Evolutionary conservation across 208 protist species (phyloP).

Genomic region (Naegleria lovaniensis): DNA sequence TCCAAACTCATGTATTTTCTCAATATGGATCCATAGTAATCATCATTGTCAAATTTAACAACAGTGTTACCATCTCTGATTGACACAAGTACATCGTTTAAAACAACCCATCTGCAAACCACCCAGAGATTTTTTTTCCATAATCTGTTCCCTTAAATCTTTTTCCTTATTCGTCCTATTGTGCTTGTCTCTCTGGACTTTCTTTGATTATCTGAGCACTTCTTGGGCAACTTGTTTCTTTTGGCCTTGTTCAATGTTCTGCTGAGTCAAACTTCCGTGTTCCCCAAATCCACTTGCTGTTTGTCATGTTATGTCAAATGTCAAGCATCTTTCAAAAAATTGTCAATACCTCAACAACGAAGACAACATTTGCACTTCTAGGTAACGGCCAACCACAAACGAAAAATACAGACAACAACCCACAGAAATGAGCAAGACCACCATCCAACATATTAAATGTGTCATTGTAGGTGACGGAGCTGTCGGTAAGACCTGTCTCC

Average conservation of each 20-base stretch:
- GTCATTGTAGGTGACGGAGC: slow-evolving; percentile 47
- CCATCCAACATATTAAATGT: slow-evolving; percentile 24
- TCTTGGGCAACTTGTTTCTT: no score
- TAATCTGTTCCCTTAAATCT: no score
- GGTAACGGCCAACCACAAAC: not conserved
- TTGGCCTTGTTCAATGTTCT: not conserved
- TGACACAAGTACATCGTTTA: no score
- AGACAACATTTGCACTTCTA: not conserved
- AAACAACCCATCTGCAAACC: no score
- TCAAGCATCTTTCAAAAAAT: not conserved
- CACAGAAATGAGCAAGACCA: not conserved
- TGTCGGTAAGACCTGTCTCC: slow-evolving; percentile 45
- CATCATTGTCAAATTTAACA: no score
- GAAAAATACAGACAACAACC: not conserved
- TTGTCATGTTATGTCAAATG: not conserved
- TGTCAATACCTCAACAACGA: not conserved
- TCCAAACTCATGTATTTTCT: no score
- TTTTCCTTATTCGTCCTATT: no score
- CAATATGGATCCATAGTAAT: no score
- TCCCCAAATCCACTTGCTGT: not conserved
- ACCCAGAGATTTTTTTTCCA: no score
- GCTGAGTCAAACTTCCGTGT: not conserved
- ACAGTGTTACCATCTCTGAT: no score
- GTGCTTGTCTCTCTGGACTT: no score
- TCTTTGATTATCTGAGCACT: no score